Evolutionary conservation across 1,139 yeast genomes (phyloP), one percentile per base, ranked within the genome.

Genomic region (Hanseniaspora uvarum): DNA sequence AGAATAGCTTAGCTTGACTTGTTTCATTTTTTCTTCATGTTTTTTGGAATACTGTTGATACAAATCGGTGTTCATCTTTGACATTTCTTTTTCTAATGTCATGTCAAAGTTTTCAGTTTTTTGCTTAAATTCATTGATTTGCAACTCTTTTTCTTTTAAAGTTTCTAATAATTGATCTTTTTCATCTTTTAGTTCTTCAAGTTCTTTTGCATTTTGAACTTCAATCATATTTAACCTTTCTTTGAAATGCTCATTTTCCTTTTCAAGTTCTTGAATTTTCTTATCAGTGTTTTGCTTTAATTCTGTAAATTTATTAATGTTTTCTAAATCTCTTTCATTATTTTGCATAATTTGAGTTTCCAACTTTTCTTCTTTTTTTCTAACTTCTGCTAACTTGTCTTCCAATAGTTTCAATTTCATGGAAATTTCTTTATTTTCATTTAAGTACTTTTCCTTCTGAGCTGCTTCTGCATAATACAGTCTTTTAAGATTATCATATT

Each of bases 41-140:
- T 83, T 83, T 52, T 80, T 77, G 3, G 84, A 75, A 63, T 83
- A 83, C 61, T 81, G 86, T 24, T 75, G 71, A 61, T 83, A 83
- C 14, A 83, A 69, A 59, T 80, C 85, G 57, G 80, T 81, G 0
- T 87, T 82, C 41, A 83, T 68, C 59, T 75, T 74, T 57, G 79
- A 78, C 33, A 81, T 67, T 58, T 77, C 73, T 49, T 72, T 69
- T 56, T 74, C 78, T 3, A 77, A 69, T n/a, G 74, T 76, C 46
- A 68, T 68, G 46, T 75, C 77, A 24, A 58, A 47, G 23, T 56
- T 55, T 11, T 58, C 56, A 12, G 59, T 24, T 47, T 59, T 56
- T 24, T 57, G 57, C 24, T 49, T 48, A 33, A 56, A 45, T 31
- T 57, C 55, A 21, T 56, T 58, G 43, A 53, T 50, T 6, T 50